Evolutionary conservation across 2,329 filamentous ascomycete genomes (phyloP).

Genomic region (Paecilomyces dactylethromorphus): DNA sequence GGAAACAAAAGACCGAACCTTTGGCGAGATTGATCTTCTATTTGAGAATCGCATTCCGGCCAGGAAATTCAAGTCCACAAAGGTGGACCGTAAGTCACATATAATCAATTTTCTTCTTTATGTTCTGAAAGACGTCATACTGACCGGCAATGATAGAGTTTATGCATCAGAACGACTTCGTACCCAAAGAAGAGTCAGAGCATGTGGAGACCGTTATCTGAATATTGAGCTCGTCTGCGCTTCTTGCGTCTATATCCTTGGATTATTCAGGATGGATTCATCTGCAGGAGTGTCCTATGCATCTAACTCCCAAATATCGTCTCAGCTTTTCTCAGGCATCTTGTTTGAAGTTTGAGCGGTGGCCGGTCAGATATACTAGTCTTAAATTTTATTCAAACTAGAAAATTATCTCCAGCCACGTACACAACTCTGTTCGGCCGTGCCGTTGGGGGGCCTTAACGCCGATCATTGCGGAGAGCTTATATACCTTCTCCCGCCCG

Average conservation of each 20-base stretch:
- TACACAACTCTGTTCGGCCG: not conserved
- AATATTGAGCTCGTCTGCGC: not conserved
- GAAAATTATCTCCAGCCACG: not conserved
- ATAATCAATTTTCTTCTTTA: not conserved
- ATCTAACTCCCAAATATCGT: not conserved
- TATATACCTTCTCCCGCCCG: not conserved
- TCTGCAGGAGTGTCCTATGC: not conserved
- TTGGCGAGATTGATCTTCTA: conserved; percentile 19
- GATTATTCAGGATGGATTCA: not conserved
- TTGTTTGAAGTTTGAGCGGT: no score
- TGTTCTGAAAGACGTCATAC: not conserved
- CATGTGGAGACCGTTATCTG: not conserved
- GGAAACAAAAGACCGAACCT: conserved; percentile 30
- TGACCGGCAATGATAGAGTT: not conserved
- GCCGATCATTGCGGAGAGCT: not conserved
- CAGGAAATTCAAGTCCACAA: not conserved
- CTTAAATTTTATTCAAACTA: no score
- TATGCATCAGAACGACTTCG: not conserved
- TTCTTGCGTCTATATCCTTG: no score
- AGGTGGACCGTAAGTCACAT: not conserved
- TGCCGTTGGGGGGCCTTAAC: not conserved
- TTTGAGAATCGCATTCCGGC: no score
- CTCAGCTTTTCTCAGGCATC: no score
- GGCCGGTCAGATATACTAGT: no score
- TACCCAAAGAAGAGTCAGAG: not conserved